A percentile compares a stretch with the other conserved stretches of the same genome.
phyloP scores from a whole-genome alignment of 345 rosid genomes.

The Stellera chamaejasme region DNA sequence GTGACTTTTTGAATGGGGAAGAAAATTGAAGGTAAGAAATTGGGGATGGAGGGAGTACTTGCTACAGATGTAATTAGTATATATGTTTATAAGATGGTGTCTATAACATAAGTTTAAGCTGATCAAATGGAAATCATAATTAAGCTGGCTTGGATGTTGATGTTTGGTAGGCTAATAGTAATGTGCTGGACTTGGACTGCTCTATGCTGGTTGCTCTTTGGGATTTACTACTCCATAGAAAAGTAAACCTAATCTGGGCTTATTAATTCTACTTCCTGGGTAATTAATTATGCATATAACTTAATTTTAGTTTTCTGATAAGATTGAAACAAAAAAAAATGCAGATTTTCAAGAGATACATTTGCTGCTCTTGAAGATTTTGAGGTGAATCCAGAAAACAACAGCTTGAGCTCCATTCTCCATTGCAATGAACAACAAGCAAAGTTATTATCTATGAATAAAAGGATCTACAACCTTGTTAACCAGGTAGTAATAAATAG shows the following conservation, averaged over 20 bases:
- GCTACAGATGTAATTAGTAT: too few relatives aligned
- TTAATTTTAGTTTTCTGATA: too few relatives aligned
- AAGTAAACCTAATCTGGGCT: constrained; percentile 24
- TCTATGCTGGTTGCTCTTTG: constrained; percentile 55
- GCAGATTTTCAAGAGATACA: constrained; percentile 50
- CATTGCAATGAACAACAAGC: constrained; percentile 58
- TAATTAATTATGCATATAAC: neutral
- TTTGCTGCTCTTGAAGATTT: constrained; percentile 51
- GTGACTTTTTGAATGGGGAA: too few relatives aligned
- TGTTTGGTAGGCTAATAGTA: constrained; percentile 37
- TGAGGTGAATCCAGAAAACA: constrained; percentile 48
- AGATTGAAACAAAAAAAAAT: too few relatives aligned
- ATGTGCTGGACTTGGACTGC: constrained; percentile 55
- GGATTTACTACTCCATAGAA: constrained; percentile 45
- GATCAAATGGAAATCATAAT: too few relatives aligned
- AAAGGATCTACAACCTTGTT: constrained; percentile 42
- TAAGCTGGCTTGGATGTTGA: too few relatives aligned
- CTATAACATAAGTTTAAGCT: too few relatives aligned
- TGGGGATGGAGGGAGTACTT: too few relatives aligned
- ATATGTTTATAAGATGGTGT: too few relatives aligned
- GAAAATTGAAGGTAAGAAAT: too few relatives aligned
- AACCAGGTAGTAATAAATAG: constrained; percentile 23
- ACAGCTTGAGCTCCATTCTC: constrained; percentile 58
- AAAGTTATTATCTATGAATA: constrained; percentile 32
- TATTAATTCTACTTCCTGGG: neutral